Evolutionary conservation across 139 green algal genomes (phyloP).

Genomic region (Tetradesmus lagerheimii): DNA sequence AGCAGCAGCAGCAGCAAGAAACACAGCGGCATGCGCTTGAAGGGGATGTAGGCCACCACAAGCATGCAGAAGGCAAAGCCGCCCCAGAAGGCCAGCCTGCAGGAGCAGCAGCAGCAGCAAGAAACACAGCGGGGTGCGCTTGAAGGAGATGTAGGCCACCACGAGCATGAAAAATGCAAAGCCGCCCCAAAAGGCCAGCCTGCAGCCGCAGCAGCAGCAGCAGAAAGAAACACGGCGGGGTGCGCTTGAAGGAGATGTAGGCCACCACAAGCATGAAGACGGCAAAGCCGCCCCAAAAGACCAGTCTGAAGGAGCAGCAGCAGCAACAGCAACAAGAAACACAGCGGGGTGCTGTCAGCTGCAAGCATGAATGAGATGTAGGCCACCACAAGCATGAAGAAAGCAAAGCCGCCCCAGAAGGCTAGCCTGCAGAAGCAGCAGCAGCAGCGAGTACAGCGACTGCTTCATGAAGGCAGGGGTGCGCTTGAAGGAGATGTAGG

Average conservation of each 20-base stretch:
- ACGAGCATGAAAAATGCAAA: constrained; percentile 72
- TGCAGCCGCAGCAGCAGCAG: too few species aligned
- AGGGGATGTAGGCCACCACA: constrained; percentile 69
- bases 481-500: constrained; percentile 78
- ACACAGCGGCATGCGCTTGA: constrained; percentile 73
- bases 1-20: constrained; percentile 46
- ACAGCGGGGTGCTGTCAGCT: too few species aligned
- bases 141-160: too few species aligned
- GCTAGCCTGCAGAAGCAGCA: constrained; percentile 30
- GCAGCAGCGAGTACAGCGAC: constrained; percentile 44
- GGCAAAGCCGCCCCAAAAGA: constrained; percentile 71
- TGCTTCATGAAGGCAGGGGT: constrained; percentile 45
- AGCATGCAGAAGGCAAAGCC: constrained; percentile 75
- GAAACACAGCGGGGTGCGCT: constrained; percentile 50
- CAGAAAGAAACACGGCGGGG: constrained; percentile 51
- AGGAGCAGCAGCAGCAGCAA: not conserved
- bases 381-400: constrained; percentile 69
- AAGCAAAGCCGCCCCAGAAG: constrained; percentile 69
- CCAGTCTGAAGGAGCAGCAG: constrained; percentile 26
- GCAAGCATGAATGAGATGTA: too few species aligned
- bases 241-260: constrained; percentile 80
- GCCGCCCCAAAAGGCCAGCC: too few species aligned
- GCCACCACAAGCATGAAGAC: constrained; percentile 70
- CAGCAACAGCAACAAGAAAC: too few species aligned
- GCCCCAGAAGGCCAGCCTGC: constrained; percentile 64